Evolutionary conservation across 2,329 filamentous ascomycete species (phyloP).

Genomic region (Colletotrichum orchidophilum): DNA sequence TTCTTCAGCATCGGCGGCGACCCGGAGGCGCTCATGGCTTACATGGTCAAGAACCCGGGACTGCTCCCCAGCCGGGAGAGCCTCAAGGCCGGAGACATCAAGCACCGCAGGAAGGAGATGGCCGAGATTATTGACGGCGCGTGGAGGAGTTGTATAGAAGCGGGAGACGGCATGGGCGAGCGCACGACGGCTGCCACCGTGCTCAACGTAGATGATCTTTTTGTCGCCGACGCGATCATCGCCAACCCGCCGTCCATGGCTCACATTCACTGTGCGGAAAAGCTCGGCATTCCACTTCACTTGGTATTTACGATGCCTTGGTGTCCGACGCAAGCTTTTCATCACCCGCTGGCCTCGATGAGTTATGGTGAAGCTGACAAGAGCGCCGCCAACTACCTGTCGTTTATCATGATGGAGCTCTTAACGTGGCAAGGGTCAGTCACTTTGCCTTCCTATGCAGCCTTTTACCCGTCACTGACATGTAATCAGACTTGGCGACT

Average conservation of each 20-base stretch:
- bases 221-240: slow-evolving; percentile 64
- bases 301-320: slow-evolving; percentile 74
- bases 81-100: slow-evolving; percentile 47
- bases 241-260: slow-evolving; percentile 63
- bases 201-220: slow-evolving; percentile 45
- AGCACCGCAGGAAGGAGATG: slow-evolving; percentile 47
- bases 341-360: slow-evolving; percentile 72
- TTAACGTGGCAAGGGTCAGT: slow-evolving; percentile 75
- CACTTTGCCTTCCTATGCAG: background rate
- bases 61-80: slow-evolving; percentile 48
- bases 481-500: slow-evolving; percentile 65
- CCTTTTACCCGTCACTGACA: background rate
- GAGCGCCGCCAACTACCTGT: slow-evolving; percentile 72
- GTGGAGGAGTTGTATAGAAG: slow-evolving; percentile 49
- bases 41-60: slow-evolving; percentile 52
- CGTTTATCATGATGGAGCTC: slow-evolving; percentile 75
- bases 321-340: slow-evolving; percentile 74
- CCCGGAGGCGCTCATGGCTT: slow-evolving; percentile 57
- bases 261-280: slow-evolving; percentile 62
- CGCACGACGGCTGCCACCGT: slow-evolving; percentile 41
- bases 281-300: slow-evolving; percentile 58
- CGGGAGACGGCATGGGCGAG: slow-evolving; percentile 44
- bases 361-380: slow-evolving; percentile 67
- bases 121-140: slow-evolving; percentile 48
- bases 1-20: slow-evolving; percentile 68